Conservation (phyloP, 2,329 filamentous ascomycete species). For the Thelonectria olida region DNA sequence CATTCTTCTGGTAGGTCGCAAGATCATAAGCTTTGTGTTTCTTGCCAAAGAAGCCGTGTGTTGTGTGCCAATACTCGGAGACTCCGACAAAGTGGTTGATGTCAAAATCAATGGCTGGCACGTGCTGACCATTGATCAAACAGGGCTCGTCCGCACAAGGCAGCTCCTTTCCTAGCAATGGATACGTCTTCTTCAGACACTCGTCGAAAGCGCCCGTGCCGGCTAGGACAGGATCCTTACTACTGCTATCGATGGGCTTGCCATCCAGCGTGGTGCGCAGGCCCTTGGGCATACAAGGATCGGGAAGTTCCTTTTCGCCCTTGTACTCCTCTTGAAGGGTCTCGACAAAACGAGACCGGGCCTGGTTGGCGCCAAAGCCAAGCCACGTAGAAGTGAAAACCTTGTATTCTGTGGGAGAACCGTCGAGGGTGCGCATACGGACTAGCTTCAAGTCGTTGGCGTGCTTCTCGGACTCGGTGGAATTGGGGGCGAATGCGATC, state of each 20-base stretch:
- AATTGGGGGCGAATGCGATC: conserved; percentile 96
- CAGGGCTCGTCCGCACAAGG: conserved; percentile 86
- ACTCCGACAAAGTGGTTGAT: conserved; percentile 98
- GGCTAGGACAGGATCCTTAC: conserved; percentile 65
- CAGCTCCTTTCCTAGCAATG: conserved; percentile 88
- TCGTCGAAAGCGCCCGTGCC: conserved; percentile 90
- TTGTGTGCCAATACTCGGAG: conserved; percentile 99
- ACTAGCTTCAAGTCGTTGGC: conserved; percentile 88
- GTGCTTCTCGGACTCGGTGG: conserved; percentile 89
- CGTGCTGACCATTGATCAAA: conserved; percentile 88
- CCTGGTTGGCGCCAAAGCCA: conserved; percentile 96
- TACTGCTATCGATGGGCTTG: conserved; percentile 54
- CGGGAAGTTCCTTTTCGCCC: conserved; percentile 75
- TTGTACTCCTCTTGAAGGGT: conserved; percentile 73
- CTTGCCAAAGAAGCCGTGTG: conserved; percentile 89
- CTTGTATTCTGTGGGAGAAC: conserved; percentile 79
- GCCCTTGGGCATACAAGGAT: conserved; percentile 88
- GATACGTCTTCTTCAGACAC: conserved; percentile 83
- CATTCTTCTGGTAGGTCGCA: conserved; percentile 85
- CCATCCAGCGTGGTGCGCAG: conserved; percentile 80
- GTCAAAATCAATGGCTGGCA: conserved; percentile 94
- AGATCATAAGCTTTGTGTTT: conserved; percentile 88
- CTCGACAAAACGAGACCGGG: conserved; percentile 84
- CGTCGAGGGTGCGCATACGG: conserved; percentile 84
- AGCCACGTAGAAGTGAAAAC: conserved; percentile 98